phyloP scores from a whole-genome alignment of 495 filamentous ascomycete genomes.

The Staphylotrichum longicolle region DNA sequence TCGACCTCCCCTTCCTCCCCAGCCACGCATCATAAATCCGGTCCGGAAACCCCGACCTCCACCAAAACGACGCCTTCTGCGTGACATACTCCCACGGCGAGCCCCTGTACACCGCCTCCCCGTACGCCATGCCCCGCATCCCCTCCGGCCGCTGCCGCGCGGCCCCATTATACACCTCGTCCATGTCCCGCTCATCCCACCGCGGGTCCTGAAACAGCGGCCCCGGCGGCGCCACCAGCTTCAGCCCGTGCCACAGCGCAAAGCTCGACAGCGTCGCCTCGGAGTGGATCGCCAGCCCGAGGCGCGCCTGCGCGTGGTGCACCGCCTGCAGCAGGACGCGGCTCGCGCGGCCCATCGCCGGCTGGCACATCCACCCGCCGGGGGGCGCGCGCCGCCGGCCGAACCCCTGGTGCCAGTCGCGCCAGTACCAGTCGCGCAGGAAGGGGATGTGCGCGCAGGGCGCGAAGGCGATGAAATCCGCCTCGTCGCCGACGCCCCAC shows the following conservation, averaged over 20 bases:
- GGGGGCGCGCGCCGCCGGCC: neutral
- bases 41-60: slow-evolving; percentile 4
- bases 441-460: slow-evolving; percentile 1
- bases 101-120: neutral
- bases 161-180: slow-evolving; percentile 8
- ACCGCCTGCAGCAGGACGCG: neutral
- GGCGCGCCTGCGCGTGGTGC: slow-evolving; percentile 5
- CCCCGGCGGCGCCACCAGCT: slow-evolving; percentile 10
- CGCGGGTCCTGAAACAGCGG: slow-evolving; percentile 10
- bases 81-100: slow-evolving; percentile 4
- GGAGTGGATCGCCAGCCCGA: slow-evolving; percentile 6
- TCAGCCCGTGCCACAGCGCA: slow-evolving; percentile 12
- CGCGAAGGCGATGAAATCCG: slow-evolving; percentile 7
- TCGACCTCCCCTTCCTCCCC: neutral
- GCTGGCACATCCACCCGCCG: slow-evolving; percentile 13
- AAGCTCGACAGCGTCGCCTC: slow-evolving; percentile 9
- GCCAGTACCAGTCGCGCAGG: slow-evolving; percentile 5
- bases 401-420: slow-evolving; percentile 5
- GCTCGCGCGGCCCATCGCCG: slow-evolving; percentile 14
- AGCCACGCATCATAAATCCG: slow-evolving; percentile 12
- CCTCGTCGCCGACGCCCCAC: slow-evolving; percentile 13
- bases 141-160: neutral
- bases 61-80: slow-evolving; percentile 7
- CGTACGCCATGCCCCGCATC: slow-evolving; percentile 2
- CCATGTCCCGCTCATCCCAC: slow-evolving; percentile 6